Evolutionary conservation across 495 filamentous ascomycete species (phyloP).

Genomic region (Mycothermus thermophilus): DNA sequence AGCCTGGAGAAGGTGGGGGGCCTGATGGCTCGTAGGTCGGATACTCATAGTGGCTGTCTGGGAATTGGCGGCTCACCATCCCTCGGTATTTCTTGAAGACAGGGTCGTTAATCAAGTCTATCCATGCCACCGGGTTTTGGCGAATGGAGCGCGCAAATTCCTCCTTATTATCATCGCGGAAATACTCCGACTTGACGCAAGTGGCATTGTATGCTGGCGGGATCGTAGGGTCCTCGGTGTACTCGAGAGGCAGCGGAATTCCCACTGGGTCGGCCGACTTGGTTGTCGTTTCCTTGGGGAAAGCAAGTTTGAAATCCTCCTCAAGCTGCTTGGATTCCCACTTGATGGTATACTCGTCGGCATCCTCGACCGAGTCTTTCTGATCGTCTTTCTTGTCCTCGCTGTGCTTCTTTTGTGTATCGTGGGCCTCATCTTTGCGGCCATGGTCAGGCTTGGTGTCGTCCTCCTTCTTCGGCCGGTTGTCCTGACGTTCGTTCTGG

Average conservation of each 20-base stretch:
- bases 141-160: constrained; percentile 31
- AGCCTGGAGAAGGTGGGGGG: constrained; percentile 14
- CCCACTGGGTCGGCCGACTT: constrained; percentile 30
- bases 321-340: constrained; percentile 23
- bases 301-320: constrained; percentile 29
- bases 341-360: constrained; percentile 11
- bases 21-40: constrained; percentile 7
- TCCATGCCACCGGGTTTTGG: constrained; percentile 30
- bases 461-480: neutral
- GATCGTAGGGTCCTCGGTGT: constrained; percentile 31
- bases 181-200: constrained; percentile 34
- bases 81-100: constrained; percentile 24
- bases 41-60: constrained; percentile 11
- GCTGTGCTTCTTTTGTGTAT: constrained; percentile 9
- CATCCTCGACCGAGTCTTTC: neutral
- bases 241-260: constrained; percentile 26
- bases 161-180: constrained; percentile 30
- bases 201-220: constrained; percentile 31
- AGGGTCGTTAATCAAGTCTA: constrained; percentile 31
- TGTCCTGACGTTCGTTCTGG: constrained; percentile 7
- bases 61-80: constrained; percentile 17
- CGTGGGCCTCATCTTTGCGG: too few relatives aligned
- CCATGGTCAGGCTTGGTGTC: constrained; percentile 7
- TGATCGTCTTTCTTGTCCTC: neutral
- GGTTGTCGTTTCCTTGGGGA: constrained; percentile 19